Conservation (phyloP, 306 rosid genomes). For the Argentina anserina region DNA sequence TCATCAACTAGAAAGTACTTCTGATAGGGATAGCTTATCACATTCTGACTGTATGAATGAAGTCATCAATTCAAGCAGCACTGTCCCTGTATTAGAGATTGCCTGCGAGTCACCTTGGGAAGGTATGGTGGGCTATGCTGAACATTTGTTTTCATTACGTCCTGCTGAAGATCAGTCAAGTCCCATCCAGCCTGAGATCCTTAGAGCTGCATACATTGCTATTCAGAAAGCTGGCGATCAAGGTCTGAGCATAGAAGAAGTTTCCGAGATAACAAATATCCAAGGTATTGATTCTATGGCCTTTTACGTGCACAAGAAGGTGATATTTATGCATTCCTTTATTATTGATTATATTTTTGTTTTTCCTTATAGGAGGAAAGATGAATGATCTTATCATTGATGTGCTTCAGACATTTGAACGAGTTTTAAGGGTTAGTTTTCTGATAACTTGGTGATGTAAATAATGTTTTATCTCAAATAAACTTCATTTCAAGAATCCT, state of each 20-base stretch:
- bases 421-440: constrained; percentile 61
- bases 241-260: constrained; percentile 77
- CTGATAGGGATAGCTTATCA: constrained; percentile 27
- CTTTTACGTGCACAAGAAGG: constrained; percentile 1
- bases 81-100: constrained; percentile 32
- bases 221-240: constrained; percentile 87
- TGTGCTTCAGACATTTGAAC: constrained; percentile 70
- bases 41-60: constrained; percentile 42
- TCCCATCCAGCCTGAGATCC: constrained; percentile 52
- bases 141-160: constrained; percentile 33
- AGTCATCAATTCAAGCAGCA: constrained; percentile 32
- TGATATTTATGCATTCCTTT: constrained; percentile 11
- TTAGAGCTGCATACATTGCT: constrained; percentile 60
- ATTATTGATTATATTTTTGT: constrained; percentile 17
- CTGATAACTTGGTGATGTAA: constrained; percentile 9
- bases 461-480: not conserved
- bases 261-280: constrained; percentile 50
- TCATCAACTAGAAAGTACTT: constrained; percentile 14
- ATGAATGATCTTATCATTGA: constrained; percentile 56
- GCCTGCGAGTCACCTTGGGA: constrained; percentile 63
- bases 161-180: constrained; percentile 39
- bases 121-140: constrained; percentile 67
- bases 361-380: constrained; percentile 51
- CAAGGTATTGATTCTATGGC: constrained; percentile 51
- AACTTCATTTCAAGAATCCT: not conserved